Conservation (phyloP, 2,329 filamentous ascomycete genomes). For the Coniochaeta hoffmannii region DNA sequence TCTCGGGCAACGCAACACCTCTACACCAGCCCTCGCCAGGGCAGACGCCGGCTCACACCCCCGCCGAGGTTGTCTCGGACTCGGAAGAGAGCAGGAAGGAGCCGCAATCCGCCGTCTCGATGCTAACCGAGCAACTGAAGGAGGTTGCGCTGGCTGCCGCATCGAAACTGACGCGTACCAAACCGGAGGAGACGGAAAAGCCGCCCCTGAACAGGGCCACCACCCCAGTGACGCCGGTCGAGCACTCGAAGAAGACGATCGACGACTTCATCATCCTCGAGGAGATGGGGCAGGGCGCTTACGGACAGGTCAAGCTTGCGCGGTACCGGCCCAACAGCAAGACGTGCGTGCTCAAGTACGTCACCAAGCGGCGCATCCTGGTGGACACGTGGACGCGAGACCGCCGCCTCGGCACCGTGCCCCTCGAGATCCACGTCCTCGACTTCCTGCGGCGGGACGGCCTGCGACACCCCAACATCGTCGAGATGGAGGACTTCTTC, state of each 20-base stretch:
- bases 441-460: slow-evolving; percentile 80
- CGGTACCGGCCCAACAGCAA: slow-evolving; percentile 72
- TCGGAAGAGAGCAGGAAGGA: slow-evolving; percentile 39
- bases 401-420: slow-evolving; percentile 85
- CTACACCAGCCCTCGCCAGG: slow-evolving; percentile 73
- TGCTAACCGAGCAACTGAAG: slow-evolving; percentile 49
- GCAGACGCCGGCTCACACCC: slow-evolving; percentile 54
- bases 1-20: slow-evolving; percentile 62
- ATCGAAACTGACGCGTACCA: slow-evolving; percentile 36
- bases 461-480: slow-evolving; percentile 59
- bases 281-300: slow-evolving; percentile 97
- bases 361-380: slow-evolving; percentile 91
- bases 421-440: slow-evolving; percentile 92
- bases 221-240: background rate
- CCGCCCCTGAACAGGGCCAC: slow-evolving; percentile 7
- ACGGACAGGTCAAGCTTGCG: slow-evolving; percentile 93
- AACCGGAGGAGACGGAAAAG: slow-evolving; percentile 15
- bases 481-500: slow-evolving; percentile 68
- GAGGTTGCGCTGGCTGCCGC: slow-evolving; percentile 49
- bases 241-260: slow-evolving; percentile 66
- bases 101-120: slow-evolving; percentile 31
- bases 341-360: slow-evolving; percentile 94
- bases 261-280: slow-evolving; percentile 87
- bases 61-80: slow-evolving; percentile 47
- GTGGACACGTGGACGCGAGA: slow-evolving; percentile 98